Conservation (phyloP, 352 stramenopile species). For the Globisporangium acanthophoron region DNA sequence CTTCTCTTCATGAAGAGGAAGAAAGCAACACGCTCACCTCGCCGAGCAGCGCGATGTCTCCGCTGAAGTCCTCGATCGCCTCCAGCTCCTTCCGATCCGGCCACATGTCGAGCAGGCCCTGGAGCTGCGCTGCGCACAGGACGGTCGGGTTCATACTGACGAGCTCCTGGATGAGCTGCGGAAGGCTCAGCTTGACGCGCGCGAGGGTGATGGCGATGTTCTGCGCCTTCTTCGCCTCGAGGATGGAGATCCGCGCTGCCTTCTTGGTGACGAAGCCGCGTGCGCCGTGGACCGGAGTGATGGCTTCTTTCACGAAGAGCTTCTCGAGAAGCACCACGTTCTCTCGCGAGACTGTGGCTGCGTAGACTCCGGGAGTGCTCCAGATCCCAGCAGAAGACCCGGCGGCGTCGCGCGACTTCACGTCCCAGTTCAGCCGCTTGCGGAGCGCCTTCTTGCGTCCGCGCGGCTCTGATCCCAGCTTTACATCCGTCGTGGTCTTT, state of each 20-base stretch:
- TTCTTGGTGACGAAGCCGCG: not conserved
- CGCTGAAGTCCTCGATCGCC: conserved; percentile 55
- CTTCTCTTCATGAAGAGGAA: not conserved
- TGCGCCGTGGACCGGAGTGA: not conserved
- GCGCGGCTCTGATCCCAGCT: not conserved
- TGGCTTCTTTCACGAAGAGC: conserved; percentile 42
- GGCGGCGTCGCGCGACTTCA: conserved; percentile 1
- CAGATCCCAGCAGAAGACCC: conserved; percentile 22
- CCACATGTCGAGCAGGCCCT: conserved; percentile 82
- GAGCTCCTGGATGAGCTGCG: conserved; percentile 54
- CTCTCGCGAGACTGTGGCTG: conserved; percentile 46
- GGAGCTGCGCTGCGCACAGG: conserved; percentile 57
- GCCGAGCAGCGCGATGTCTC: conserved; percentile 40
- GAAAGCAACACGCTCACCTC: conserved; percentile 14
- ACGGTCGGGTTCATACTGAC: conserved; percentile 58
- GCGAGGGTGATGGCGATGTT: conserved; percentile 81
- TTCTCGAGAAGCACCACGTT: conserved; percentile 66
- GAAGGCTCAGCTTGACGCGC: conserved; percentile 59
- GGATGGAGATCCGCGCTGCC: conserved; percentile 26
- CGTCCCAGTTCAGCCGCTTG: conserved; percentile 13
- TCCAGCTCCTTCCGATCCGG: conserved; percentile 67
- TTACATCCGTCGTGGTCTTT: no score
- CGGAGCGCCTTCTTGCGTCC: conserved; percentile 9
- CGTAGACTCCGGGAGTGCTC: conserved; percentile 25
- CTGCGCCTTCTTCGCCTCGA: conserved; percentile 83